Evolutionary conservation across 2,329 filamentous ascomycete genomes (phyloP), one percentile per base, ranked within the genome.

Genomic region (Helminthosporium solani): DNA sequence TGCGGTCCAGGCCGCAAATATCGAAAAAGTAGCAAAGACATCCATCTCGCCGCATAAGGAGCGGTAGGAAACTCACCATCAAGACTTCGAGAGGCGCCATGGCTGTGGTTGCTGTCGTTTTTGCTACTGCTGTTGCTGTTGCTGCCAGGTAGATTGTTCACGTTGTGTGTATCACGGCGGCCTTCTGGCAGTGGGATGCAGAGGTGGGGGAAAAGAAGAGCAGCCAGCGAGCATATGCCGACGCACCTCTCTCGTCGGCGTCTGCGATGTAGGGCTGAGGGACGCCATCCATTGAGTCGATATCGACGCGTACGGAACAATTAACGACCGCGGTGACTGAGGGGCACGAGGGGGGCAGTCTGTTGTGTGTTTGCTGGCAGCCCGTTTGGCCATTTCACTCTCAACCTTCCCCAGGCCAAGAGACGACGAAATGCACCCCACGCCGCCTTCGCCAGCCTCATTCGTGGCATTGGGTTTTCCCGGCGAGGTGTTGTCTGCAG

Each of bases 71-170:
- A 55, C 57, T 43, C 52, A 72, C 74, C 75, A 78, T 78, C 49
- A 73, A 67, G 47, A 78, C 75, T 60, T 77, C 72, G 56, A 73
- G 65, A 35, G 75, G 75, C 21, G 74, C 74, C 75, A 78, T 78
- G 49, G 41, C 64, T 56, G n/a, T n/a, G n/a, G n/a, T n/a, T n/a
- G n/a, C n/a, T n/a, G n/a, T n/a, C n/a, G n/a, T n/a, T n/a, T n/a
- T n/a, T n/a, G n/a, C n/a, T n/a, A n/a, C n/a, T n/a, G n/a, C n/a
- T n/a, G n/a, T n/a, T n/a, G n/a, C n/a, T n/a, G n/a, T n/a, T n/a
- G n/a, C n/a, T n/a, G n/a, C n/a, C n/a, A n/a, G n/a, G n/a, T n/a
- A n/a, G n/a, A n/a, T n/a, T n/a, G n/a, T n/a, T n/a, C n/a, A n/a
- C n/a, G n/a, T n/a, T n/a, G n/a, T n/a, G n/a, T n/a, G n/a, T n/a